Evolutionary conservation across 768 basidiomycete species (phyloP), one percentile per base, ranked within the genome.

Genomic region (Panaeolus papilionaceus): DNA sequence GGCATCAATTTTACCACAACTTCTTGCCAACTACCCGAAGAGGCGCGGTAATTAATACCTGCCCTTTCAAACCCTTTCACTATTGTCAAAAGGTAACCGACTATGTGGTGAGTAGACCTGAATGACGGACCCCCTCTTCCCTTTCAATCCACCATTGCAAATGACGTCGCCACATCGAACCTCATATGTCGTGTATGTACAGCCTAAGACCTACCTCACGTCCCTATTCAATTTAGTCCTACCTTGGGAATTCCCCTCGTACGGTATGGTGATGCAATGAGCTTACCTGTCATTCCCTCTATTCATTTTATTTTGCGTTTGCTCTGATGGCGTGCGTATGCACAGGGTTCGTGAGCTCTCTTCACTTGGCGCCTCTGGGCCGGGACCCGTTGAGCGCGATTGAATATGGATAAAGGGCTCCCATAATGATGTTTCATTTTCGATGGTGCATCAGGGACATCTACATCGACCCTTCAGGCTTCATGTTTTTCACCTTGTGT

Each of bases 11-110:
- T 64, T 23, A 40, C 37, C 37, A n/a, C 44, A 38, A n/a, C 33
- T 64, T 51, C 26, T 33, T 42, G 63, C 26, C 63, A 51, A 12
- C 51, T 54, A 54, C 51, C 26, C 51, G 51, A 54, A 58, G 28
- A 33, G 12, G 54, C 28, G 28, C 54, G 54, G 54, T 58, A 28
- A 58, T 58, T 58, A 33, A 58, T 58, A 58, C 16, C 14, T 49
- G 6, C 42, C 47, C 47, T 49, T 23, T 26, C 47, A 26, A 49
- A n/a, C 20, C 20, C 47, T 49, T 49, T 20, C n/a, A 26, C 16
- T 9, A 16, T 58, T 28, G 54, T 58, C 28, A 14, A 58, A 58
- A 58, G 26, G 12, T 58, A 28, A 23, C 54, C 54, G 54, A 23
- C 26, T 28, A 58, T 58, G 54, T 58, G 54, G 54, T 58, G 26